Evolutionary conservation across 768 basidiomycete species (phyloP), one percentile per base, ranked within the genome.

Genomic region (Suillus americanus): DNA sequence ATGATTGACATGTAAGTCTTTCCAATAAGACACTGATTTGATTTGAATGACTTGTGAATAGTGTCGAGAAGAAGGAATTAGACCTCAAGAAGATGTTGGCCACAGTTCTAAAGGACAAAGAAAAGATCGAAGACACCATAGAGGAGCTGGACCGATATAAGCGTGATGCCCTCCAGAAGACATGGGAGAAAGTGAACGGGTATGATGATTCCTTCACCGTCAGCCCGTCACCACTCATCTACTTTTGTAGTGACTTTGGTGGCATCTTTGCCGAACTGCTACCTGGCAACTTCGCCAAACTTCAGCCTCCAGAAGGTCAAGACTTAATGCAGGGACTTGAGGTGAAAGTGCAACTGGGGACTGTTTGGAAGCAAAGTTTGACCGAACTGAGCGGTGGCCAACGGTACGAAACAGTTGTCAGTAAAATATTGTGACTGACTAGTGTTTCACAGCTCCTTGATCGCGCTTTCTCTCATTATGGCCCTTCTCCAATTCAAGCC

Each of bases 401-500:
- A 81, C 82, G 97, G 94, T 95, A 66, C 65, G 88, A 75, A 33
- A 18, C 40, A 64, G 12, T 14, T 16, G 18, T 56, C 51, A 33
- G 45, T 48, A 14, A 5, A 45, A 38, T 40, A 60, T 51, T 60
- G 40, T 56, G 60, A 68, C 20, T 41, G 43, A 68, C 33, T 10
- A 20, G 54, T 55, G n/a, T 50, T 37, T 45, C 48, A 28, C 69
- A 99, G 96, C 68, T 99, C 97, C 0, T 85, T 99, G 68, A 99
- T 99, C 72, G 97, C 97, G 0, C 85, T 99, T 1, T 99, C 97
- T 14, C 84, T 99, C 45, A 99, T 99, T 80, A 97, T 99, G 95
- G 92, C 97, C 0, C 86, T 99, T 20, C 87, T 99, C n/a, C 95
- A 98, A 75, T 98, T 98, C 85, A 98, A 98, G 73, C 96, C 97